Evolutionary conservation across 2,329 filamentous ascomycete species (phyloP).

Genomic region (Coniochaeta prunicola): DNA sequence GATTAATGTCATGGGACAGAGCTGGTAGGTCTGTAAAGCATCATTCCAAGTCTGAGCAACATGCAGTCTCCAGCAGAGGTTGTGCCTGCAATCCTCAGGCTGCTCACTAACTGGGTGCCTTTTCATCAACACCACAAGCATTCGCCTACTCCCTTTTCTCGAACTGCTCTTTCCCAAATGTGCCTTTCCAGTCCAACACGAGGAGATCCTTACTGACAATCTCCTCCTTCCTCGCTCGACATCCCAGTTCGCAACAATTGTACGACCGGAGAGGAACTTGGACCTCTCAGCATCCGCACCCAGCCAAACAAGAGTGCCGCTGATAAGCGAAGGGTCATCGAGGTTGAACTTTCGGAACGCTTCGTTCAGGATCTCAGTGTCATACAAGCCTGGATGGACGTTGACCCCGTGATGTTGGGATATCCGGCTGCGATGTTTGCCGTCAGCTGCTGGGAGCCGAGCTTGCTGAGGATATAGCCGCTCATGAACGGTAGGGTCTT

Average conservation of each 20-base stretch:
- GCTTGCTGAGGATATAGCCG: constrained; percentile 24
- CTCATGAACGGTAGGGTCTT: constrained; percentile 14
- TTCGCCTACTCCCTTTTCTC: neutral
- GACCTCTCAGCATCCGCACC: constrained; percentile 3
- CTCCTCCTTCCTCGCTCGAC: constrained; percentile 4
- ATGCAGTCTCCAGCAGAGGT: neutral
- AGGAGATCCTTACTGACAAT: constrained; percentile 2
- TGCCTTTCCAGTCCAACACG: neutral
- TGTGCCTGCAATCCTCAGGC: neutral
- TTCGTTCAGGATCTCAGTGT: constrained; percentile 20
- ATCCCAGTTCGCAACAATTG: constrained; percentile 6
- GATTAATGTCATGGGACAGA: neutral
- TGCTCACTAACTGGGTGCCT: too few species aligned
- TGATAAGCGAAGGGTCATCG: constrained; percentile 5
- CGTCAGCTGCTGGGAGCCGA: constrained; percentile 21
- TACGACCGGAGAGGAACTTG: constrained; percentile 3
- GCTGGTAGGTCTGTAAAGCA: neutral
- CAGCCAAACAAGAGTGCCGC: constrained; percentile 7
- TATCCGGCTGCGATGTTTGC: constrained; percentile 23
- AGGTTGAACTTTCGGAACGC: constrained; percentile 3
- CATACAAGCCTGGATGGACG: constrained; percentile 25
- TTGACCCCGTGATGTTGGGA: constrained; percentile 21
- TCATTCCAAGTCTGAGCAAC: neutral
- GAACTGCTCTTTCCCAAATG: neutral
- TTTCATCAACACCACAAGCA: neutral